phyloP scores from a whole-genome alignment of 2,329 filamentous ascomycete genomes.

The Aspergillus pseudoterreus region DNA sequence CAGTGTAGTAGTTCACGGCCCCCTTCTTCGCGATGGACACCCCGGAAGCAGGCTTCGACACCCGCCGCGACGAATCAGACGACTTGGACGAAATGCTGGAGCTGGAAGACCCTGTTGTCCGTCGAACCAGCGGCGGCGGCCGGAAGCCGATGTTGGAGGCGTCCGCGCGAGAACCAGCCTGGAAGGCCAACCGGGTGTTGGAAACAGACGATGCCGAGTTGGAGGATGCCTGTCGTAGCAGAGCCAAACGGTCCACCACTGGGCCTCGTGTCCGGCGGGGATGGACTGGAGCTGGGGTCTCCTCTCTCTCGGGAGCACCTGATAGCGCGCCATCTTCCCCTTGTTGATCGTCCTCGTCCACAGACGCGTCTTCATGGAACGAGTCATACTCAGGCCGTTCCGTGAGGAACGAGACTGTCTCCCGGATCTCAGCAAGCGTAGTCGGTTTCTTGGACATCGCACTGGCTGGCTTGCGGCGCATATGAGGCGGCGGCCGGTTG shows the following conservation, averaged over 20 bases:
- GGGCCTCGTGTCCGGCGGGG: conserved; percentile 38
- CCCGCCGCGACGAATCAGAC: conserved; percentile 19
- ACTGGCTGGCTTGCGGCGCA: conserved; percentile 57
- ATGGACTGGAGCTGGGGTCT: conserved; percentile 28
- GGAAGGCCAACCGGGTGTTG: conserved; percentile 32
- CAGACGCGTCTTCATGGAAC: conserved; percentile 51
- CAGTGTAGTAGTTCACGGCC: conserved; percentile 54
- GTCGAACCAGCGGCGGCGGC: conserved; percentile 29
- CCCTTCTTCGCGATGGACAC: conserved; percentile 55
- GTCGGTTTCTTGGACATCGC: conserved; percentile 62
- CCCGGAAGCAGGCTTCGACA: conserved; percentile 29
- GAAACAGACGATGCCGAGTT: conserved; percentile 34
- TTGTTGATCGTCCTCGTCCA: conserved; percentile 50
- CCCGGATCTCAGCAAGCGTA: conserved; percentile 74
- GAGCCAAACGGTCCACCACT: conserved; percentile 43
- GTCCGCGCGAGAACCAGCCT: conserved; percentile 17
- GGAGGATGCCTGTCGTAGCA: conserved; percentile 44
- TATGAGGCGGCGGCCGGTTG: conserved; percentile 55
- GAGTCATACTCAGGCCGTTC: conserved; percentile 60
- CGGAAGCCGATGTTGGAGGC: conserved; percentile 29
- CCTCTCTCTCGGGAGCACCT: conserved; percentile 13
- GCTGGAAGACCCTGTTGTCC: conserved; percentile 27
- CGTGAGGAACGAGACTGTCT: conserved; percentile 78
- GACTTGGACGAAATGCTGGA: conserved; percentile 21
- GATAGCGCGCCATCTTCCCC: conserved; percentile 22